phyloP scores from a whole-genome alignment of 371 early-diverging fungal species.

The Apophysomyces variabilis region DNA sequence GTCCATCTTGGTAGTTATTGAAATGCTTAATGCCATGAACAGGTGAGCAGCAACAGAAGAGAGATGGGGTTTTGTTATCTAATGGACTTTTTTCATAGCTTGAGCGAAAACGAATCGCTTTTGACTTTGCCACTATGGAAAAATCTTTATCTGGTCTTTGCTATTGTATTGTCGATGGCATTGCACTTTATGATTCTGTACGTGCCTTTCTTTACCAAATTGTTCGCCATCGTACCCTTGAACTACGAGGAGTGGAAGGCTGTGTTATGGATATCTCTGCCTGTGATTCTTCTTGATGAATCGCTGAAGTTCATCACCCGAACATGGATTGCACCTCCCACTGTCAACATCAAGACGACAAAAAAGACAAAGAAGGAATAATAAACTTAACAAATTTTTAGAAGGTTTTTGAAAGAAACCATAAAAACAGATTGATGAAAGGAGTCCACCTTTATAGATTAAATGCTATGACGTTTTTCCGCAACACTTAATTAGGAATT shows the following conservation, averaged over 20 bases:
- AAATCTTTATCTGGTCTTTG: constrained; percentile 86
- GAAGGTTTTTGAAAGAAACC: background rate
- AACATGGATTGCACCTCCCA: constrained; percentile 60
- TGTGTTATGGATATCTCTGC: constrained; percentile 86
- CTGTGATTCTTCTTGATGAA: constrained; percentile 94
- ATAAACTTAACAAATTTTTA: background rate
- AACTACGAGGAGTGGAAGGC: constrained; percentile 90
- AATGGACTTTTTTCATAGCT: constrained; percentile 21
- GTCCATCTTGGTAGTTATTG: constrained; percentile 93
- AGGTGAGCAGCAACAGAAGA: constrained; percentile 23
- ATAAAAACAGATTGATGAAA: background rate
- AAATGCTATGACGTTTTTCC: background rate
- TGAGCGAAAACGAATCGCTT: constrained; percentile 94
- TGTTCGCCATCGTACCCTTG: constrained; percentile 89
- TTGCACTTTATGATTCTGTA: constrained; percentile 96
- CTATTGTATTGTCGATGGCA: constrained; percentile 87
- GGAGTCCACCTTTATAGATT: background rate
- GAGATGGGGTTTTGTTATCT: background rate
- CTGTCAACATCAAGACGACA: constrained; percentile 8
- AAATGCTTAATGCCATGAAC: constrained; percentile 87
- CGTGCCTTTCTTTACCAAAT: constrained; percentile 78
- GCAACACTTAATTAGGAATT: background rate
- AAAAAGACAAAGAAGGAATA: constrained; percentile 18
- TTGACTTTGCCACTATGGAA: constrained; percentile 89
- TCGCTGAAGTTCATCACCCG: constrained; percentile 84